These are phyloP conservation scores for Coprinopsis sp. DNA, from an alignment of 768 basidiomycete species.

Conservation along the genomic window DNA sequence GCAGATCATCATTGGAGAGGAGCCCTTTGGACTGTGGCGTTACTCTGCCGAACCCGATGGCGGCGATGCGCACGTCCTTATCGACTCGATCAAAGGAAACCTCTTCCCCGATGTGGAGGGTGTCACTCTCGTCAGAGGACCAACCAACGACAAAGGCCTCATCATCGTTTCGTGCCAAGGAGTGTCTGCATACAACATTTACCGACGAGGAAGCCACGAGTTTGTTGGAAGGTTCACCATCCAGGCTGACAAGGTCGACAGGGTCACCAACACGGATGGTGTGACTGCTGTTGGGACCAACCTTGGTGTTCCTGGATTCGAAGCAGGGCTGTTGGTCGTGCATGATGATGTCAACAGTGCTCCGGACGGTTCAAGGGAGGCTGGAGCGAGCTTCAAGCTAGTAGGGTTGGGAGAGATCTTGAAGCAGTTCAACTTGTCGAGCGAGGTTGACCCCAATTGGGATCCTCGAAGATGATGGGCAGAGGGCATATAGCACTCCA, in stretches of 20 bases:
- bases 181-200: slow-evolving; percentile 2
- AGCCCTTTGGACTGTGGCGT: neutral
- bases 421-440: neutral
- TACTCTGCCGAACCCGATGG: slow-evolving; percentile 1
- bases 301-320: neutral
- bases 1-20: neutral
- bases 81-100: slow-evolving; percentile 4
- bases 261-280: slow-evolving; percentile 4
- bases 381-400: slow-evolving; percentile 3
- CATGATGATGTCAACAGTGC: slow-evolving; percentile 5
- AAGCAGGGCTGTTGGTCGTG: neutral
- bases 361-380: neutral
- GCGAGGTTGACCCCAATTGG: slow-evolving; percentile 2
- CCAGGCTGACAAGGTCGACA: neutral
- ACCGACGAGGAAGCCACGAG: slow-evolving; percentile 1
- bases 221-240: slow-evolving; percentile 1
- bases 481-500: no score
- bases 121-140: neutral
- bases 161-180: slow-evolving; percentile 1
- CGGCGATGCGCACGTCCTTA: neutral
- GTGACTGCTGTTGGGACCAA: slow-evolving; percentile 1
- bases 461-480: neutral
- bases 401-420: slow-evolving; percentile 2
- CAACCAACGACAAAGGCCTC: neutral
- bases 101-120: slow-evolving; percentile 2